Percentiles rank a stretch among this genome's conserved stretches.
Evolutionary conservation across 805 yeast genomes (phyloP).

Genomic region (Zygosaccharomyces rouxii): DNA sequence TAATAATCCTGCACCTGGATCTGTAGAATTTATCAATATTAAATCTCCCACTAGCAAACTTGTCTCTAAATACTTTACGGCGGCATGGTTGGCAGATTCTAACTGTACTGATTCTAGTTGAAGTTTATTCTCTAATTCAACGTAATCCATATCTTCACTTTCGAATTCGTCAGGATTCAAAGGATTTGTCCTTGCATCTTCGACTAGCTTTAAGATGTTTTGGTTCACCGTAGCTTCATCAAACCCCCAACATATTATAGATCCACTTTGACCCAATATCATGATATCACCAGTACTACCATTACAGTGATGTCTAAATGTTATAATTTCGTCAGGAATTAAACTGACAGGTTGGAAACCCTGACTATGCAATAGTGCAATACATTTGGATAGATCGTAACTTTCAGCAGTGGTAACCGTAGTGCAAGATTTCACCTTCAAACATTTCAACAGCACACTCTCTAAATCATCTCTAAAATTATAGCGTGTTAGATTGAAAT

Average conservation of each 20-base stretch:
- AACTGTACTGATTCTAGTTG: conserved; percentile 13
- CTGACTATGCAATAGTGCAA: conserved; percentile 27
- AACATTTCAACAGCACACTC: conserved; percentile 3
- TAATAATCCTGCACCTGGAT: conserved; percentile 45
- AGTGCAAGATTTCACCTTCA: conserved; percentile 46
- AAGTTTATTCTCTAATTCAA: conserved; percentile 38
- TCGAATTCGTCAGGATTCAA: conserved; percentile 46
- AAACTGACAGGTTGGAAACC: conserved; percentile 40
- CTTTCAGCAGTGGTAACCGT: conserved; percentile 69
- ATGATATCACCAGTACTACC: conserved; percentile 51
- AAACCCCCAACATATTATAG: conserved; percentile 81
- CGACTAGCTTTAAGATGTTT: conserved; percentile 50
- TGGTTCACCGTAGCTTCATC: conserved; percentile 48
- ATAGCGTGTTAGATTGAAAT: conserved; percentile 6
- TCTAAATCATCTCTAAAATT: conserved; percentile 9
- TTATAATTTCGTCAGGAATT: conserved; percentile 67
- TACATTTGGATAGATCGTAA: conserved; percentile 52
- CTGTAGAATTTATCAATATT: conserved; percentile 55
- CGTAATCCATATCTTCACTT: conserved; percentile 82
- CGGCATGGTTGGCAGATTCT: conserved; percentile 2
- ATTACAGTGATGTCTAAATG: conserved; percentile 41
- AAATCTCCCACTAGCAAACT: conserved; percentile 64
- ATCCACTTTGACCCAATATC: conserved; percentile 63
- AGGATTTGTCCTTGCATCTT: conserved; percentile 44
- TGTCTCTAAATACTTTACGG: conserved; percentile 19